phyloP scores from a whole-genome alignment of 805 yeast genomes.

The Yamadazyma phyllophila region DNA sequence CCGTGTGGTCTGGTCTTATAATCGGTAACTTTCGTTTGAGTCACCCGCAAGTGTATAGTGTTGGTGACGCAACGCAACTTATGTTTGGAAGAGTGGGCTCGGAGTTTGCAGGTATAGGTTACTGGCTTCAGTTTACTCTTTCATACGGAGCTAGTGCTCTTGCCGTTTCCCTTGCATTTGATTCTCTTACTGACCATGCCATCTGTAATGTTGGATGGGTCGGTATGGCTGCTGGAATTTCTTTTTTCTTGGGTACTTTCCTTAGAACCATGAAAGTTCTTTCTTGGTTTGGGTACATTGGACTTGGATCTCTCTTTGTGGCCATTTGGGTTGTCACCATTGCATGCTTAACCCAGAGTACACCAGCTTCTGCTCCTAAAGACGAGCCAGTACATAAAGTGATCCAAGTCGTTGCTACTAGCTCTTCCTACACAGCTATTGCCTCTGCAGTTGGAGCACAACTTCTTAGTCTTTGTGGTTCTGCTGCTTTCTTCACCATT shows the following conservation, averaged over 20 bases:
- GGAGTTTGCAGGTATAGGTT: conserved; percentile 10
- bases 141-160: conserved; percentile 9
- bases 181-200: conserved; percentile 10
- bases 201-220: conserved; percentile 10
- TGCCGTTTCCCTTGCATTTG: conserved; percentile 11
- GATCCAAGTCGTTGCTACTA: conserved; percentile 6
- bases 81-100: conserved; percentile 10
- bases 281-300: conserved; percentile 11
- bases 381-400: conserved; percentile 6
- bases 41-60: conserved; percentile 11
- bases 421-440: conserved; percentile 2
- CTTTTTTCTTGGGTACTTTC: conserved; percentile 7
- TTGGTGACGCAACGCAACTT: conserved; percentile 11
- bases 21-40: conserved; percentile 11
- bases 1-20: conserved; percentile 11
- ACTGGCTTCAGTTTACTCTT: conserved; percentile 11
- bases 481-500: conserved; percentile 11
- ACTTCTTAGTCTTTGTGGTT: conserved; percentile 12
- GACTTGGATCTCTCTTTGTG: conserved; percentile 4
- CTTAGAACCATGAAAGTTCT: conserved; percentile 11
- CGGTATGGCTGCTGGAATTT: conserved; percentile 9
- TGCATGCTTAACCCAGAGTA: conserved; percentile 12
- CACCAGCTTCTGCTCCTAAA: conserved; percentile 10
- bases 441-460: conserved; percentile 12
- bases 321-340: conserved; percentile 13